Evolutionary conservation across 2,329 filamentous ascomycete species (phyloP), one percentile per base, ranked within the genome.

Genomic region (Neophaeococcomyces aloes): DNA sequence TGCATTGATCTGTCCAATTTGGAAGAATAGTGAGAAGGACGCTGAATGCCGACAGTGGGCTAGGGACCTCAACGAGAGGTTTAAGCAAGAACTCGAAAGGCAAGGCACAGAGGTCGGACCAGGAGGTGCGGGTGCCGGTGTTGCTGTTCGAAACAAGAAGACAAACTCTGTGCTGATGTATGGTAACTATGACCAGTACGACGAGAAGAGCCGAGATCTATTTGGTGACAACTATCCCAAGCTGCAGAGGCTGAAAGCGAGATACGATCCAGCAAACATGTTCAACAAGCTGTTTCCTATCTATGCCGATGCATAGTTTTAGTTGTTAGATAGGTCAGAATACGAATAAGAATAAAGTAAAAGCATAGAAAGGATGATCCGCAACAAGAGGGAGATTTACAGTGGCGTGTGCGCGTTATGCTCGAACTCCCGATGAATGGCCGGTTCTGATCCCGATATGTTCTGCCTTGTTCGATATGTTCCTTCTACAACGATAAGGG

Each of bases 221-320:
- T 71, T 69, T 49, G 69, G 69, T 2, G 58, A 59, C 10, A 69
- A 71, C 43, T 63, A 65, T 30, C 49, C 51, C 2, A 55, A 61
- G 6, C 50, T 73, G 34, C 61, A 65, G 48, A 50, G 53, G 4
- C 51, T 72, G 31, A 72, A 73, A 56, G 61, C 59, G 15, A 58
- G 59, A 41, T 72, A 70, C 46, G 69, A 72, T 50, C 67, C 69
- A 2, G 58, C 46, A 3, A 70, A 68, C 48, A 52, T 70, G 14
- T 73, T 72, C 51, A 59, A 66, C 34, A 70, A 69, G 49, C 61
- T 65, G 56, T 62, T 65, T 29, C 56, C 62, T 0, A 60, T 65
- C 33, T 41, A 47, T 4, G 49, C 53, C 7, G 44, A 45, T 19
- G 33, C 44, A 29, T 49, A 40, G 33, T n/a, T n/a, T n/a, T n/a